Base-by-base conservation (phyloP, 441 rosid species). In the Erodium texanum region DNA sequence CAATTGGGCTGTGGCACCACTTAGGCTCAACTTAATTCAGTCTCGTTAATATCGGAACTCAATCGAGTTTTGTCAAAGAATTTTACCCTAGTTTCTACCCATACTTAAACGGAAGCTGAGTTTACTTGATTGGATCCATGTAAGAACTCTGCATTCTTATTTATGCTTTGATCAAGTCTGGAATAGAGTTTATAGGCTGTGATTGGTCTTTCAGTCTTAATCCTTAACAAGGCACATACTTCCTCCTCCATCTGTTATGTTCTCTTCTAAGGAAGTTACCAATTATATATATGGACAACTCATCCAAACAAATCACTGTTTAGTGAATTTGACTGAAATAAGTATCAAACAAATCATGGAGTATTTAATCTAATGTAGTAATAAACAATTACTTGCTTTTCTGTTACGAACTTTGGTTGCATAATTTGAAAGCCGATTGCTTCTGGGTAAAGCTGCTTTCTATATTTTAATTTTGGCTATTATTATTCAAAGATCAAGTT, bases 401-500 rank as follows among this genome's bases (percentile, higher is more conserved):
- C 38, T 34, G 38, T 34, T 34, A 34, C 38, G 7, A 34, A 34
- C 38, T 34, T 43, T 3, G 7, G 16, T 52, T 52, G 59, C 59
- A 16, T 52, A 16, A 18, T 6, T 16, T 52, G 22, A 52, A 52
- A 52, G 2, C 22, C 7, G 7, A 18, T 18, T 52, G 59, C 22
- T 52, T 52, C 59, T 52, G 15, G 50, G 14, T 43, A 43, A 43
- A 43, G 50, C 50, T 43, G 45, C 15, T 38, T 38, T 38, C 45
- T 38, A 38, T 38, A 43, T 14, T 54, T 16, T 18, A 54, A 7
- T 54, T 54, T 18, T 54, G 61, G 23, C n/a, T n/a, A n/a, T 54
- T 59, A 23, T 24, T 12, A 59, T 59, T 23, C 32, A n/a, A 59
- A 59, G 64, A 23, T 24, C 64, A 59, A 22, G 64, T 59, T 59